A percentile compares a stretch with the other conserved stretches of the same genome.
These are phyloP conservation scores for Tranzscheliella williamsii DNA, from an alignment of 1,284 basidiomycete genomes.

Conservation along the genomic window DNA sequence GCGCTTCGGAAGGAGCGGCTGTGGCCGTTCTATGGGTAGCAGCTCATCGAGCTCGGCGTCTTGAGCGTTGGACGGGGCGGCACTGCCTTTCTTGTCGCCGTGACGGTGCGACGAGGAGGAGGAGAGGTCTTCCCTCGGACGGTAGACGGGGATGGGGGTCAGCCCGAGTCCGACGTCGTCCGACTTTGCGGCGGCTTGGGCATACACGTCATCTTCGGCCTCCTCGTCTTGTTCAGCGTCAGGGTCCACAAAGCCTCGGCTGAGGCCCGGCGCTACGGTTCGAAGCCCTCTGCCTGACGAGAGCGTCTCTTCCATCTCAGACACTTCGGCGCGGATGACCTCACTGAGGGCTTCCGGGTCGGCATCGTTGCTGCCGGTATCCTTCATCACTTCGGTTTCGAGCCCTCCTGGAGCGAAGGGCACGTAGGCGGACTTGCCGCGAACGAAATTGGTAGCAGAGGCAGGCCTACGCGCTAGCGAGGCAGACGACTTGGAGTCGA, in stretches of 20 bases:
- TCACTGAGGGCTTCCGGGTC: conserved; percentile 10
- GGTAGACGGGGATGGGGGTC: conserved; percentile 37
- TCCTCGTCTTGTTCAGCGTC: conserved; percentile 64
- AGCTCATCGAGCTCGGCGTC: conserved; percentile 57
- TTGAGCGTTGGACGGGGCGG: conserved; percentile 9
- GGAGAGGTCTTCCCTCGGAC: conserved; percentile 12
- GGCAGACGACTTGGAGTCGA: conserved; percentile 63
- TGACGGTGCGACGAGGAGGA: conserved; percentile 4
- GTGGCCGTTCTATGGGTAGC: conserved; percentile 47
- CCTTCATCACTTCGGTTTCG: conserved; percentile 41
- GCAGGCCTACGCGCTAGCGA: conserved; percentile 82
- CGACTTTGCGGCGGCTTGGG: conserved; percentile 13
- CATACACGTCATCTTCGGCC: conserved; percentile 61
- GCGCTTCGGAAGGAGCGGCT: conserved; percentile 27
- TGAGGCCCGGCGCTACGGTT: conserved; percentile 26
- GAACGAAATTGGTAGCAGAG: conserved; percentile 74
- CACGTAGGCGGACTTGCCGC: conserved; percentile 87
- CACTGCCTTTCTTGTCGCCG: conserved; percentile 8
- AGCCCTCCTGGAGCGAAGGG: conserved; percentile 64
- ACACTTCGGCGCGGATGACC: conserved; percentile 15
- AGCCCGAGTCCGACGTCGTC: conserved; percentile 22
- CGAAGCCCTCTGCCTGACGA: conserved; percentile 28
- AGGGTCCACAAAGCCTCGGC: conserved; percentile 23
- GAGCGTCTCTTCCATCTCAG: conserved; percentile 36
- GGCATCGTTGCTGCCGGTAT: conserved; percentile 7